Evolutionary conservation across 805 yeast genomes (phyloP).

Genomic region (Vanderwaltozyma tropicalis): DNA sequence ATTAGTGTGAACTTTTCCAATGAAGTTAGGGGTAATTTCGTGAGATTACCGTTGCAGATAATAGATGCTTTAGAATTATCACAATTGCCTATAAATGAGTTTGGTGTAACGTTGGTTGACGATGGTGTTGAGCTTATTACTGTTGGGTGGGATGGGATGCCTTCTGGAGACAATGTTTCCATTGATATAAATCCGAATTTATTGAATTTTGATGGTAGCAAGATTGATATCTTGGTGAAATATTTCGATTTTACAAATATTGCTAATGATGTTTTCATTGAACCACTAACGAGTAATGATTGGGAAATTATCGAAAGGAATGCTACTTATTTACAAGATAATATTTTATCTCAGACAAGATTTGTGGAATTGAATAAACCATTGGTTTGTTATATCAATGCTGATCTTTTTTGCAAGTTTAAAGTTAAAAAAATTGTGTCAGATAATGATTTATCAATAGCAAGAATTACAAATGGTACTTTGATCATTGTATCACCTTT

Average conservation of each 20-base stretch:
- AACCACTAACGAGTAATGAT: constrained; percentile 67
- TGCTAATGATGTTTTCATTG: constrained; percentile 58
- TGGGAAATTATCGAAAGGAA: constrained; percentile 88
- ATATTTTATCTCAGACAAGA: constrained; percentile 68
- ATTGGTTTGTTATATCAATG: constrained; percentile 59
- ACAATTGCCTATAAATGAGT: constrained; percentile 17
- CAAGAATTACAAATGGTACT: constrained; percentile 50
- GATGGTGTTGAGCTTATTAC: constrained; percentile 4
- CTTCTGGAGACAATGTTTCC: constrained; percentile 2
- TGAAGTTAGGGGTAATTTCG: constrained; percentile 16
- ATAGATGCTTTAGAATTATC: constrained; percentile 14
- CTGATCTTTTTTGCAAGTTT: constrained; percentile 46
- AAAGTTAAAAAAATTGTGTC: constrained; percentile 39
- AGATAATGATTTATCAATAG: constrained; percentile 27
- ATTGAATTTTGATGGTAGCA: neutral
- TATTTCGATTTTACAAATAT: constrained; percentile 6
- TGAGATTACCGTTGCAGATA: constrained; percentile 19
- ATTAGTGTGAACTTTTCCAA: neutral
- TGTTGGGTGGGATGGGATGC: constrained; percentile 23
- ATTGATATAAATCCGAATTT: constrained; percentile 21
- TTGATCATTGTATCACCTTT: constrained; percentile 75
- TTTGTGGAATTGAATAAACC: constrained; percentile 52
- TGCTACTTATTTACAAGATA: constrained; percentile 64
- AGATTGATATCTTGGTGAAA: constrained; percentile 8
- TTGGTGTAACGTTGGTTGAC: constrained; percentile 8